Percentiles rank a stretch among this genome's conserved stretches.
These are phyloP conservation scores for Medicago arabica DNA, from an alignment of 306 rosid genomes.

Conservation along the genomic window DNA sequence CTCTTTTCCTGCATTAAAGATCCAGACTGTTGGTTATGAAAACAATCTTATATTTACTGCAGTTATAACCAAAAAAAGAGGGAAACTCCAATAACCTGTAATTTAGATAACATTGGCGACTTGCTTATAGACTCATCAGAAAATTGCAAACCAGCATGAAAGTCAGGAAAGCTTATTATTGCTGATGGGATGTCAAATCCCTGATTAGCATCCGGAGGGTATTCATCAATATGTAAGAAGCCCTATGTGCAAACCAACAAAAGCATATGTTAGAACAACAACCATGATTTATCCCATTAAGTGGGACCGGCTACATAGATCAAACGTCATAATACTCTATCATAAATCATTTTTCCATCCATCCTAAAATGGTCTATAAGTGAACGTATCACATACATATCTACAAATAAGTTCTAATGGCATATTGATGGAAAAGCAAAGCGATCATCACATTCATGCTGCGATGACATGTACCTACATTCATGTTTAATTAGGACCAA, in stretches of 20 bases:
- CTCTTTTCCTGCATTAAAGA: constrained; percentile 66
- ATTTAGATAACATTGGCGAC: constrained; percentile 71
- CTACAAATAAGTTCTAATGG: constrained; percentile 11
- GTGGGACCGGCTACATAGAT: not conserved
- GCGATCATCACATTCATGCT: not conserved
- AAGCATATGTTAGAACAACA: constrained; percentile 26
- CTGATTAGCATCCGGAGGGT: constrained; percentile 96
- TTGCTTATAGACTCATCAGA: constrained; percentile 50
- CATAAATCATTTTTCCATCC: not conserved
- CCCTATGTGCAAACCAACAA: constrained; percentile 59
- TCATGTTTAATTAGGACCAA: not conserved
- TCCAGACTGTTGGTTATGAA: constrained; percentile 26
- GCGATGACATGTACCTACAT: not conserved
- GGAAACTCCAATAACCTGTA: constrained; percentile 59
- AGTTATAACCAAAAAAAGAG: constrained; percentile 13
- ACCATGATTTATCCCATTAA: not conserved
- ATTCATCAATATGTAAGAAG: constrained; percentile 93
- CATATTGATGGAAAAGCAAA: not conserved
- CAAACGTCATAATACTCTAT: not conserved
- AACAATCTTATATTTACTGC: constrained; percentile 7
- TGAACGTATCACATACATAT: constrained; percentile 22
- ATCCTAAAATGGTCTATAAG: constrained; percentile 19
- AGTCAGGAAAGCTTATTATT: constrained; percentile 80
- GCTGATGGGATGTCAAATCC: constrained; percentile 99
- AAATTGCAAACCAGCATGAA: constrained; percentile 63